phyloP scores from a whole-genome alignment of 2,329 filamentous ascomycete genomes.

The Curvularia sp. region DNA sequence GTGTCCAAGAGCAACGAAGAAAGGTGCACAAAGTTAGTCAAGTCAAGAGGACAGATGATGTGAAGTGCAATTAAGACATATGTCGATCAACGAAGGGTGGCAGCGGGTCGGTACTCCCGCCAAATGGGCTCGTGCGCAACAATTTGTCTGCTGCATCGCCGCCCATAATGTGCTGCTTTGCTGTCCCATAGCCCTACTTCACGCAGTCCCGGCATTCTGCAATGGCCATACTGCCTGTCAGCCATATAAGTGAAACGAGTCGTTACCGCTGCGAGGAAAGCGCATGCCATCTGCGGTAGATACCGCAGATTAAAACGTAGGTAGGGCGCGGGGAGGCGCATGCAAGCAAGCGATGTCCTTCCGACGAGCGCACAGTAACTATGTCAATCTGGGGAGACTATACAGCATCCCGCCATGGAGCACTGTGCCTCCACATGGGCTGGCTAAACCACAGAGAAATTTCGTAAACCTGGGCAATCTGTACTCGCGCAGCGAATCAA shows the following conservation, averaged over 20 bases:
- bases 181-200: slow-evolving; percentile 13
- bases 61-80: slow-evolving; percentile 33
- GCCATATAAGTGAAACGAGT: slow-evolving; percentile 2
- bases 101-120: slow-evolving; percentile 17
- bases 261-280: not conserved
- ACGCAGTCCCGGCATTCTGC: slow-evolving; percentile 5
- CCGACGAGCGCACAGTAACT: slow-evolving; percentile 17
- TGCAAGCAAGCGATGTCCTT: slow-evolving; percentile 10
- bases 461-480: slow-evolving; percentile 28
- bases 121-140: slow-evolving; percentile 25
- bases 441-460: slow-evolving; percentile 7
- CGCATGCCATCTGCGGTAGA: not conserved
- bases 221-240: slow-evolving; percentile 13
- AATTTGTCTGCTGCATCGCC: slow-evolving; percentile 25
- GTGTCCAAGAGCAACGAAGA: not conserved
- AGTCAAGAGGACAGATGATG: slow-evolving; percentile 13
- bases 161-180: slow-evolving; percentile 16
- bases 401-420: slow-evolving; percentile 18
- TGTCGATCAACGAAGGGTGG: slow-evolving; percentile 27
- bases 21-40: not conserved
- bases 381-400: slow-evolving; percentile 23
- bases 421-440: not conserved
- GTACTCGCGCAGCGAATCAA: slow-evolving; percentile 6
- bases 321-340: not conserved
- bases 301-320: not conserved